phyloP scores from a whole-genome alignment of 495 filamentous ascomycete species.

The Glarea lozoyensis region DNA sequence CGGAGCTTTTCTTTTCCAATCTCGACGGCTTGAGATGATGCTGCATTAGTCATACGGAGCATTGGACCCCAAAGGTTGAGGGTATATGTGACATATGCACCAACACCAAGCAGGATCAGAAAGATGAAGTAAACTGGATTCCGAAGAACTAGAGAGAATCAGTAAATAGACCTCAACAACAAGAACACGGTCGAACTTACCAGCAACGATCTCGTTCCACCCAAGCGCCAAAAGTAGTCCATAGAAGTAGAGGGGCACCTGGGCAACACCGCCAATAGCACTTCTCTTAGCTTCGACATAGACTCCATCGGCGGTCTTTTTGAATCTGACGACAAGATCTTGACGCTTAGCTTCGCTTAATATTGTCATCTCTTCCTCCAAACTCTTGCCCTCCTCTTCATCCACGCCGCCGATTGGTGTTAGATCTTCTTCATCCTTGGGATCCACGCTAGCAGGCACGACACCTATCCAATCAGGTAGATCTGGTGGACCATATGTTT shows the following conservation, averaged over 20 bases:
- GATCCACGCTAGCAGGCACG: slow-evolving; percentile 62
- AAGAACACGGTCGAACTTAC: slow-evolving; percentile 41
- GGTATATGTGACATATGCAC: slow-evolving; percentile 79
- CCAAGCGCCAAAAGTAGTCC: slow-evolving; percentile 78
- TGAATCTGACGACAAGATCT: slow-evolving; percentile 89
- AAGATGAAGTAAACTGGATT: slow-evolving; percentile 91
- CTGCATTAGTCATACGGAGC: slow-evolving; percentile 85
- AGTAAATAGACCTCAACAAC: neutral
- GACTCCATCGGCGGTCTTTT: slow-evolving; percentile 93
- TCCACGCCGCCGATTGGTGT: slow-evolving; percentile 81
- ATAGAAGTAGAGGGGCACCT: slow-evolving; percentile 93
- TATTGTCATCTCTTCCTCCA: slow-evolving; percentile 94
- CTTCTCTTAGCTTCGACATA: slow-evolving; percentile 96
- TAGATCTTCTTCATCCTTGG: slow-evolving; percentile 85
- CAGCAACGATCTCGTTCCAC: slow-evolving; percentile 93
- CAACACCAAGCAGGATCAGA: slow-evolving; percentile 63
- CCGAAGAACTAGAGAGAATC: slow-evolving; percentile 56
- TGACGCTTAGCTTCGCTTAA: slow-evolving; percentile 78
- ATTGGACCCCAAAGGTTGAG: slow-evolving; percentile 96
- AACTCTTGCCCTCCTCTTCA: slow-evolving; percentile 83
- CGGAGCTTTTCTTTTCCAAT: slow-evolving; percentile 83
- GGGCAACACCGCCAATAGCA: slow-evolving; percentile 89
- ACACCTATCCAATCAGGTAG: slow-evolving; percentile 74
- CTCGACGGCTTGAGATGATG: slow-evolving; percentile 73
- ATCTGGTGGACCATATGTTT: slow-evolving; percentile 65